A percentile compares a stretch with the other conserved stretches of the same genome.
Conservation (phyloP, 768 basidiomycete species). For the Agaricus sinodeliciosus region DNA sequence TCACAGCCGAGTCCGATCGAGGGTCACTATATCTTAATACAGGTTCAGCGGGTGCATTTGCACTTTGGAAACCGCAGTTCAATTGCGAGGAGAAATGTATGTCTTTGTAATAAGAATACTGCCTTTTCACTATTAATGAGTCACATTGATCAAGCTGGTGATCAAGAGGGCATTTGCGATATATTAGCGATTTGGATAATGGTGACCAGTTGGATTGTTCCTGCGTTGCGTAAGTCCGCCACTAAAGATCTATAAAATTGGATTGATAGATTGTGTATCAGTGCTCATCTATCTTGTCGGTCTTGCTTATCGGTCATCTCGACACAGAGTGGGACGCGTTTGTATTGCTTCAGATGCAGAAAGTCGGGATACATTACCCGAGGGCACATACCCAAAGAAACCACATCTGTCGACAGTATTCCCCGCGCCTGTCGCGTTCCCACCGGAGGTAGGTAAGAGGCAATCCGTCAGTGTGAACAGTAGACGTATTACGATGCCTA, state of each 20-base stretch:
- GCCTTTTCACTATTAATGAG: not conserved
- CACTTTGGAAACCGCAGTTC: constrained; percentile 17
- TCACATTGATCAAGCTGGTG: constrained; percentile 10
- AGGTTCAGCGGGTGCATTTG: constrained; percentile 21
- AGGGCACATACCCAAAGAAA: constrained; percentile 1
- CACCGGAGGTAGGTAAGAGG: not conserved
- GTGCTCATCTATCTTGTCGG: constrained; percentile 38
- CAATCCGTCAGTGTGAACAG: not conserved
- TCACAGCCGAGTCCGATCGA: not conserved
- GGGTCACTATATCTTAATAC: not conserved
- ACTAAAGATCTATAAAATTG: constrained; percentile 1
- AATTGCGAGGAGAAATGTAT: constrained; percentile 16
- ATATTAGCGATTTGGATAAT: constrained; percentile 17
- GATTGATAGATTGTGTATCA: constrained; percentile 12
- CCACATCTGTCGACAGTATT: constrained; percentile 12
- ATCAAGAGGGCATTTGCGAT: constrained; percentile 17
- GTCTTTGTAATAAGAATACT: not conserved
- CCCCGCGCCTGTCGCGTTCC: not conserved
- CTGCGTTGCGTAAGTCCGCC: constrained; percentile 17
- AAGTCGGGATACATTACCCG: not conserved
- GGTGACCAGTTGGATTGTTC: constrained; percentile 21
- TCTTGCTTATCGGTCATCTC: constrained; percentile 31
- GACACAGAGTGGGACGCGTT: constrained; percentile 14
- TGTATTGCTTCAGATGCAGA: not conserved
- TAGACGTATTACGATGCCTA: not conserved